phyloP scores from a whole-genome alignment of 108 stramenopile species.

The Conticribra guillardii region DNA sequence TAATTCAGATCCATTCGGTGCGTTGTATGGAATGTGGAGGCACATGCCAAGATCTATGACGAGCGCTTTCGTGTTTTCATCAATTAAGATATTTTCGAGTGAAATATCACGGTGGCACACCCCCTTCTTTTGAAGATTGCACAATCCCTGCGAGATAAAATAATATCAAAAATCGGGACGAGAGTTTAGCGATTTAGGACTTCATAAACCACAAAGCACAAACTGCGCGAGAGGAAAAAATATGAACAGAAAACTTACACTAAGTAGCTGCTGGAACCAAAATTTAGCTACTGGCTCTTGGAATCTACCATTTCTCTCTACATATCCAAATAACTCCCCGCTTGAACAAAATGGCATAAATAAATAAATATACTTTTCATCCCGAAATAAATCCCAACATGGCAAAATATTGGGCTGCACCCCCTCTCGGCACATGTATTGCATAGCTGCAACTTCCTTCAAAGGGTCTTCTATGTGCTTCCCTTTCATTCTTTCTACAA shows the following conservation, averaged over 20 bases:
- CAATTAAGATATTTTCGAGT: constrained; percentile 81
- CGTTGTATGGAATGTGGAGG: constrained; percentile 73
- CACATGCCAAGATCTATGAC: constrained; percentile 95
- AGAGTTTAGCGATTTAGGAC: no score
- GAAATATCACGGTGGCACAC: constrained; percentile 86
- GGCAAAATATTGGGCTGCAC: constrained; percentile 62
- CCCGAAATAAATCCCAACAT: constrained; percentile 68
- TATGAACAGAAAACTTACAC: constrained; percentile 42
- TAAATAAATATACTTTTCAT: constrained; percentile 76
- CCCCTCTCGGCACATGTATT: constrained; percentile 52
- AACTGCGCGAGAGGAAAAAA: constrained; percentile 3
- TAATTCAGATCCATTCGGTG: constrained; percentile 5
- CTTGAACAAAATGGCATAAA: constrained; percentile 83
- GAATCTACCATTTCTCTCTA: constrained; percentile 70
- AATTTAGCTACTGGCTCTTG: constrained; percentile 73
- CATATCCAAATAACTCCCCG: constrained; percentile 84
- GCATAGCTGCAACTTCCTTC: constrained; percentile 88
- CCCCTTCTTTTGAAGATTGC: constrained; percentile 71
- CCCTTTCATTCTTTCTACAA: constrained; percentile 49
- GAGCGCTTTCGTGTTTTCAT: constrained; percentile 57
- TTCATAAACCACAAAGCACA: neutral
- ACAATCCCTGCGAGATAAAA: constrained; percentile 57
- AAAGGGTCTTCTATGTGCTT: constrained; percentile 78
- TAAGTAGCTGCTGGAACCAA: constrained; percentile 85
- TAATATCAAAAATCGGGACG: no score